phyloP scores from a whole-genome alignment of 2,329 filamentous ascomycete species.

The Arthrobotrys entomopaga region DNA sequence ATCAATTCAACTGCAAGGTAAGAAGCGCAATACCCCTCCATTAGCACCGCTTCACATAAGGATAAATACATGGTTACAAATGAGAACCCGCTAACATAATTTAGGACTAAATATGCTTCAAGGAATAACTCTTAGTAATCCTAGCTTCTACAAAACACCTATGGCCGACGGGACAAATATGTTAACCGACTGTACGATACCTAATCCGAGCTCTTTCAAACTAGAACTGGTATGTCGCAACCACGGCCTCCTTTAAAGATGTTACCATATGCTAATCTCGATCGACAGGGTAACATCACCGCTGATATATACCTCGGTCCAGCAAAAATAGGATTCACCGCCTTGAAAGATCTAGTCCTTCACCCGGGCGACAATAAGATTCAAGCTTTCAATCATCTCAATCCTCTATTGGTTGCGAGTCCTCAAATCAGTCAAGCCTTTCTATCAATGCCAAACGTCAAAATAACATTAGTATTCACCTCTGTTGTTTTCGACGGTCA shows the following conservation, averaged over 20 bases:
- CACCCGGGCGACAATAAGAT: constrained; percentile 70
- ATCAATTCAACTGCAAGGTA: constrained; percentile 66
- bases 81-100: too few species aligned
- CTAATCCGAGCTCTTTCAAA: constrained; percentile 72
- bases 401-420: constrained; percentile 63
- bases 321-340: constrained; percentile 67
- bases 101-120: constrained; percentile 66
- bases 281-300: constrained; percentile 69
- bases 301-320: constrained; percentile 70
- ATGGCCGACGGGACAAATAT: constrained; percentile 69
- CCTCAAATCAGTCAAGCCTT: constrained; percentile 60
- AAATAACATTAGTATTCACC: constrained; percentile 54
- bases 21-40: too few species aligned
- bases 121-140: constrained; percentile 67
- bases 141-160: constrained; percentile 64
- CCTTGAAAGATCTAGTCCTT: constrained; percentile 70
- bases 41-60: too few species aligned
- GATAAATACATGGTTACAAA: too few species aligned
- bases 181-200: constrained; percentile 69
- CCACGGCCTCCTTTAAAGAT: neutral
- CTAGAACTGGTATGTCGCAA: constrained; percentile 69
- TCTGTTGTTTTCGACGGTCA: constrained; percentile 55
- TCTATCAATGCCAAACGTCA: constrained; percentile 18
- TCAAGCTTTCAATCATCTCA: constrained; percentile 68
- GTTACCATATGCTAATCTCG: neutral